Percentiles rank a stretch among this genome's conserved stretches.
Evolutionary conservation across 2,329 filamentous ascomycete species (phyloP).

Genomic region (Calonectria naviculata): DNA sequence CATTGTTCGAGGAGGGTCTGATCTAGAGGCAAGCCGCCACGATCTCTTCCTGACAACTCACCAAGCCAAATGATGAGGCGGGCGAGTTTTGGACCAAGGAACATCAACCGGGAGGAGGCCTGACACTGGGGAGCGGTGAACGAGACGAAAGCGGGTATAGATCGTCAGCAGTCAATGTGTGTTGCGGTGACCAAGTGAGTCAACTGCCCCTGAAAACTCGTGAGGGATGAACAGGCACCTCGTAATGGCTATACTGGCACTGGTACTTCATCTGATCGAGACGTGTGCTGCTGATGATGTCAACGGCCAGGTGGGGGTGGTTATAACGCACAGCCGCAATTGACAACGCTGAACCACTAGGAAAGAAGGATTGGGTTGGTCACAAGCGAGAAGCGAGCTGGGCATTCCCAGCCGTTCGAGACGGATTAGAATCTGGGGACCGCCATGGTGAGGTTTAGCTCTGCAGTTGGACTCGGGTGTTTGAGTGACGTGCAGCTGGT

Average conservation of each 20-base stretch:
- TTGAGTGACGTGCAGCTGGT: slow-evolving; percentile 33
- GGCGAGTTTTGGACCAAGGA: slow-evolving; percentile 21
- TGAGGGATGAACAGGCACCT: not conserved
- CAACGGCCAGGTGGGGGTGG: not conserved
- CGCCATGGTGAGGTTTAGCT: slow-evolving; percentile 13
- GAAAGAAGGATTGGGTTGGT: not conserved
- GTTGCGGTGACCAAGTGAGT: slow-evolving; percentile 24
- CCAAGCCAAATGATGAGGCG: slow-evolving; percentile 21
- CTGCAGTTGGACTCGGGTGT: slow-evolving; percentile 18
- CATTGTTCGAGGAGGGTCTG: slow-evolving; percentile 24
- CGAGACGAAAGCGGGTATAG: slow-evolving; percentile 20
- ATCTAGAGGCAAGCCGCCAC: slow-evolving; percentile 21
- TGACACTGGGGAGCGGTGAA: slow-evolving; percentile 35
- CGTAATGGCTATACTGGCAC: not conserved
- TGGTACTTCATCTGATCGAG: not conserved
- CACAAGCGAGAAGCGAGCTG: not conserved
- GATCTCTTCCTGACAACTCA: slow-evolving; percentile 22
- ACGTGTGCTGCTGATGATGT: slow-evolving; percentile 10
- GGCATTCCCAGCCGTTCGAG: slow-evolving; percentile 1
- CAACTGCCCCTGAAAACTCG: not conserved
- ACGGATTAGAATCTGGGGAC: slow-evolving; percentile 18
- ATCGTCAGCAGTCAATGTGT: slow-evolving; percentile 31
- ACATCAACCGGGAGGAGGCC: slow-evolving; percentile 16
- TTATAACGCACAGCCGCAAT: not conserved
- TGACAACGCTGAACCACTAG: not conserved